A percentile compares a stretch with the other conserved stretches of the same genome.
phyloP scores from a whole-genome alignment of 495 filamentous ascomycete genomes.

The Aspergillus heteromorphus region DNA sequence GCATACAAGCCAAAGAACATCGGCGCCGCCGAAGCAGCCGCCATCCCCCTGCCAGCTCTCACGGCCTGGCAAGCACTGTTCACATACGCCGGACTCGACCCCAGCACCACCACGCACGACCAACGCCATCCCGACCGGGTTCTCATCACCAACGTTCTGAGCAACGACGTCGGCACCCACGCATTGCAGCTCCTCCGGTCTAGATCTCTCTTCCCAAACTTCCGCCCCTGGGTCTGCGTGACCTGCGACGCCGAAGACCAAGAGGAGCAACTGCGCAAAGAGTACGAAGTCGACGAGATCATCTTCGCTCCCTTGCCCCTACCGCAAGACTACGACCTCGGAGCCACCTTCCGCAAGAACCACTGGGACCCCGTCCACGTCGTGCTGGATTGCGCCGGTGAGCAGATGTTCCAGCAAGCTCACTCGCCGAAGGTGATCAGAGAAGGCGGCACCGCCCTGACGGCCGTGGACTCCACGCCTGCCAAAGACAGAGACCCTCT shows the following conservation, averaged over 20 bases:
- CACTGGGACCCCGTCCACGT: conserved; percentile 34
- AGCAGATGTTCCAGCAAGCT: conserved; percentile 26
- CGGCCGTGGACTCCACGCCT: conserved; percentile 29
- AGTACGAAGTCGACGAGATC: conserved; percentile 29
- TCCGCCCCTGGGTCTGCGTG: conserved; percentile 38
- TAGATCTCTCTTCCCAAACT: conserved; percentile 25
- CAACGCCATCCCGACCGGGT: conserved; percentile 16
- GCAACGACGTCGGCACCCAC: conserved; percentile 35
- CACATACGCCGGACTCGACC: conserved; percentile 37
- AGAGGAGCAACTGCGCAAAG: conserved; percentile 17
- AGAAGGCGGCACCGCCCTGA: conserved; percentile 31
- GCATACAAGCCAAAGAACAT: conserved; percentile 44
- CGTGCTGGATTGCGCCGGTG: conserved; percentile 36
- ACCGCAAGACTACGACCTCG: conserved; percentile 23
- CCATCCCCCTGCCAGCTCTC: conserved; percentile 47
- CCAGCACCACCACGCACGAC: conserved; percentile 8
- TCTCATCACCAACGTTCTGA: conserved; percentile 34
- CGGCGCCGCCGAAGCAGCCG: conserved; percentile 43
- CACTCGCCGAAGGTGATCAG: conserved; percentile 31
- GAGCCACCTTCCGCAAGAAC: conserved; percentile 24
- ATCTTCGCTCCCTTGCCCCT: conserved; percentile 24
- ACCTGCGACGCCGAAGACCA: conserved; percentile 29
- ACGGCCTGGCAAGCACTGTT: conserved; percentile 61
- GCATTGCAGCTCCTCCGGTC: conserved; percentile 33
- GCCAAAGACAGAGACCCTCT: conserved; percentile 12